These are phyloP conservation scores for Pythium dissotocum DNA, from an alignment of 352 stramenopile genomes.

Conservation along the genomic window DNA sequence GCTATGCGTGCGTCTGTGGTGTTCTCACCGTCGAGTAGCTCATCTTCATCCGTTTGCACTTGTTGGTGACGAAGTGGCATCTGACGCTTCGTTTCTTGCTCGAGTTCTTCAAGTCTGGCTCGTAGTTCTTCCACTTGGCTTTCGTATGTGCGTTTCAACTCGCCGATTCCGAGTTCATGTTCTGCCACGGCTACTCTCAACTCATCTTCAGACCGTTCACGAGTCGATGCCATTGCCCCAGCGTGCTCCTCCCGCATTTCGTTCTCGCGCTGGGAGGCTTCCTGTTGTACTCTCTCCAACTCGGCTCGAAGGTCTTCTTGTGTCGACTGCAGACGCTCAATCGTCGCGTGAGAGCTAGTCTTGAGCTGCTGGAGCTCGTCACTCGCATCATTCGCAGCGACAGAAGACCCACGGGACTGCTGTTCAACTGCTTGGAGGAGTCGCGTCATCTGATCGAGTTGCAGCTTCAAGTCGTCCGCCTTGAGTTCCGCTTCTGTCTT, in stretches of 20 bases:
- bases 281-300: neutral
- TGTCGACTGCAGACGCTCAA: slow-evolving; percentile 10
- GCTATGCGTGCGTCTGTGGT: slow-evolving; percentile 35
- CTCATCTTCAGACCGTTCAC: neutral
- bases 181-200: neutral
- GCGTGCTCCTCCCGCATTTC: neutral
- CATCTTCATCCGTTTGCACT: slow-evolving; percentile 16
- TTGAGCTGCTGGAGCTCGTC: slow-evolving; percentile 4
- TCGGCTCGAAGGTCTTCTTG: slow-evolving; percentile 1
- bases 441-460: slow-evolving; percentile 15
- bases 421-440: slow-evolving; percentile 5
- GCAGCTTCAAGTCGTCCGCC: slow-evolving; percentile 1
- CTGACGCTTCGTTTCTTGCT: slow-evolving; percentile 11
- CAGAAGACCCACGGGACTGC: neutral
- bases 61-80: slow-evolving; percentile 7
- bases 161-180: neutral
- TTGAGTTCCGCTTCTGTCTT: neutral
- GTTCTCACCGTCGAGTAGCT: slow-evolving; percentile 2
- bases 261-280: neutral
- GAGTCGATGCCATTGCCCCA: neutral
- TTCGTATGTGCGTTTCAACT: neutral
- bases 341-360: neutral
- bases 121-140: slow-evolving; percentile 4
- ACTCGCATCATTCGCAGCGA: neutral
- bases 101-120: neutral